Base-by-base conservation (phyloP, 345 rosid species). In the Microcos paniculata region DNA sequence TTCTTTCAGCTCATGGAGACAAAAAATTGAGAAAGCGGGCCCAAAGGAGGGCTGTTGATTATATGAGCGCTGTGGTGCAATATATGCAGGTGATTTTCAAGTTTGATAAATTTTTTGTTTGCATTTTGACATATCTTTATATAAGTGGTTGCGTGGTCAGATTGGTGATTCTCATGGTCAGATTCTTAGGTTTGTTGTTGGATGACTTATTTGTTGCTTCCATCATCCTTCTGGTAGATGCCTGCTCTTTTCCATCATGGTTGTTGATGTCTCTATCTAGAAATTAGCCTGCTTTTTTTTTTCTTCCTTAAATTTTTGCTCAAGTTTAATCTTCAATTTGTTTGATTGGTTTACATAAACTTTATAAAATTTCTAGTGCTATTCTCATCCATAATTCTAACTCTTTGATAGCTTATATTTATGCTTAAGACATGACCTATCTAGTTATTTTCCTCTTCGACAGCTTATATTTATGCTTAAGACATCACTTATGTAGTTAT, bases 31-130 rank as follows among this genome's bases (percentile, higher is more conserved):
- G 99, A 83, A 93, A 90, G 78, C 93, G 90, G 74, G 90, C 97
- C 4, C 99, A 93, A 76, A 93, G 99, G 91, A 88, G 91, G 72
- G 93, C 97, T 71, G 98, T 96, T 77, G 98, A 96, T 84, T 96
- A 96, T 72, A 96, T 96, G 6, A 96, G 97, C 79, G 85, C 99
- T n/a, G 97, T 93, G 78, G 97, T 92, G 30, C 88, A 84, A 57
- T 96, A 92, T 70, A 87, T 88, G 81, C 94, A 93, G 93, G 99
- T 95, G 56, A 74, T 42, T 28, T 31, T 70, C 13, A 2, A 56
- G n/a, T 70, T 59, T 63, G 63, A 16, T 49, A 6, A 6, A 15
- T 70, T 30, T 68, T 68, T 9, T 35, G 18, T 68, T 9, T 46
- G 72, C 15, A 1, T 48, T 48, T 68, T 28, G 2, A 18, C 23